A percentile compares a stretch with the other conserved stretches of the same genome.
phyloP scores from a whole-genome alignment of 1,284 basidiomycete genomes.

The Cutaneotrichosporon dermatis region DNA sequence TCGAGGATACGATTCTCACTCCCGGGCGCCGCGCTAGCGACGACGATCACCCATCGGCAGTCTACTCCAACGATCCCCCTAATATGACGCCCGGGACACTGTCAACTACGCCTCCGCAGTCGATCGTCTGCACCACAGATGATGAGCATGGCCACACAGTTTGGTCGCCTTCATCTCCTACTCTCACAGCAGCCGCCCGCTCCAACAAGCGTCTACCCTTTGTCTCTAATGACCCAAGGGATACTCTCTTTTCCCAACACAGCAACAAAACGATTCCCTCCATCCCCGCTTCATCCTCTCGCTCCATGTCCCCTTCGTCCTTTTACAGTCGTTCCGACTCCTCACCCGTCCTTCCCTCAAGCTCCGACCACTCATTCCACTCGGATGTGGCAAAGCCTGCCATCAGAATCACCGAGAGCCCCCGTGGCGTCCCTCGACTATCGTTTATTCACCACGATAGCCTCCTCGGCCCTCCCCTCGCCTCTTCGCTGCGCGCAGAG shows the following conservation, averaged over 20 bases:
- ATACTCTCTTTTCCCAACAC: background rate
- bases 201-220: background rate
- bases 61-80: background rate
- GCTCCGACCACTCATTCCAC: conserved; percentile 7
- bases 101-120: background rate
- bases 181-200: background rate
- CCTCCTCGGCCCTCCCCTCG: conserved; percentile 4
- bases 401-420: conserved; percentile 11
- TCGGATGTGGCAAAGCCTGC: conserved; percentile 2
- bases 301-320: background rate
- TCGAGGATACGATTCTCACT: conserved; percentile 5
- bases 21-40: conserved; percentile 9
- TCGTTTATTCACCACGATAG: conserved; percentile 7
- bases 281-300: background rate
- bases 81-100: background rate
- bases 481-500: background rate
- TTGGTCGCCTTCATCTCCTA: background rate
- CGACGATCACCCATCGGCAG: background rate
- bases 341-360: background rate
- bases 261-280: background rate
- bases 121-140: conserved; percentile 6
- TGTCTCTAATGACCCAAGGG: background rate
- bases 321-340: background rate
- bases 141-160: conserved; percentile 5
- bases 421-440: conserved; percentile 10